A percentile compares a stretch with the other conserved stretches of the same genome.
These are phyloP conservation scores for Brachypodium distachyon DNA, from an alignment of 202 grass and related monocot species.

Conservation along the genomic window DNA sequence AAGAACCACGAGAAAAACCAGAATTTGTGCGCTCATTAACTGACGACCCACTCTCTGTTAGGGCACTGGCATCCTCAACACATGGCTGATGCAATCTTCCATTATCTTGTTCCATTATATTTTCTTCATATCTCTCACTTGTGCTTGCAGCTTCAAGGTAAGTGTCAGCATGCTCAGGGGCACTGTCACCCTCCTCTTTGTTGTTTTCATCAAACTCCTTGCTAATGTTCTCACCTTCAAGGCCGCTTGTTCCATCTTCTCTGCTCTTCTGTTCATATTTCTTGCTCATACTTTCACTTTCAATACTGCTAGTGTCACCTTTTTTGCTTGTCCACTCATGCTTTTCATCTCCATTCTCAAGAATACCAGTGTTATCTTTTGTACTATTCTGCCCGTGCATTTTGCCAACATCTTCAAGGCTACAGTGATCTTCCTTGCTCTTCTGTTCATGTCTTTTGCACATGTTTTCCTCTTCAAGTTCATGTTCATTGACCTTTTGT, in stretches of 20 bases:
- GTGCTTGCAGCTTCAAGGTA: constrained; percentile 11
- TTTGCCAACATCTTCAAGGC: constrained; percentile 22
- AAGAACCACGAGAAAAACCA: constrained; percentile 62
- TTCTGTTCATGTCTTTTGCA: constrained; percentile 20
- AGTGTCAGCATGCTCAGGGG: constrained; percentile 6
- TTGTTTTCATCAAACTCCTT: constrained; percentile 19
- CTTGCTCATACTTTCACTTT: not conserved
- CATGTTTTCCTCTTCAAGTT: constrained; percentile 28
- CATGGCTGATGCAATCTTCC: constrained; percentile 15
- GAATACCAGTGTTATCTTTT: constrained; percentile 1
- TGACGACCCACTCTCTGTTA: constrained; percentile 47
- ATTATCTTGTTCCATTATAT: constrained; percentile 16
- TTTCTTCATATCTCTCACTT: constrained; percentile 16
- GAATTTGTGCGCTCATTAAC: constrained; percentile 50
- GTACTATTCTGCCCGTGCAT: not conserved
- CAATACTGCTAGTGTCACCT: not conserved
- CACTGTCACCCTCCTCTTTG: constrained; percentile 7
- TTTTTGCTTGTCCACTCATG: constrained; percentile 11
- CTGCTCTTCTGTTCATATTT: constrained; percentile 6
- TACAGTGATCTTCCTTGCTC: constrained; percentile 22
- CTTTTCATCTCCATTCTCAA: constrained; percentile 18
- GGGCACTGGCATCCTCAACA: constrained; percentile 35
- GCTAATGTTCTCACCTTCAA: constrained; percentile 5
- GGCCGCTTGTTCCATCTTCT: not conserved
- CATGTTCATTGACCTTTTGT: constrained; percentile 6